phyloP scores from a whole-genome alignment of 2,329 filamentous ascomycete genomes.

The Aspergillus proliferans region DNA sequence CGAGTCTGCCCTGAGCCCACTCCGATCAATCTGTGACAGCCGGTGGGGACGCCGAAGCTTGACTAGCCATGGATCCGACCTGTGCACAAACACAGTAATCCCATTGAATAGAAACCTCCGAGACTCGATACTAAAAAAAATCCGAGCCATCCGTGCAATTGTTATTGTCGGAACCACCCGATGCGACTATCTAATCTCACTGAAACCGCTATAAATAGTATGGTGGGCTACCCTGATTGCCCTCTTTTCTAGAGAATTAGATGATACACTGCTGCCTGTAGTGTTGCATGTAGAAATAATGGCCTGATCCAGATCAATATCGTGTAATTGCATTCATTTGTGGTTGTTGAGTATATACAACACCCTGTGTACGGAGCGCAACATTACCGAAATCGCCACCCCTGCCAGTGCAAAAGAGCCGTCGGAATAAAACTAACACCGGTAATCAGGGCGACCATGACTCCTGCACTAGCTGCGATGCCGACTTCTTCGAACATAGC shows the following conservation, averaged over 20 bases:
- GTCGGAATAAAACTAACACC: slow-evolving; percentile 25
- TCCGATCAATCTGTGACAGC: not conserved
- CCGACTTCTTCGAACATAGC: slow-evolving; percentile 29
- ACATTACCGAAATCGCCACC: slow-evolving; percentile 27
- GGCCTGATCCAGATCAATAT: not conserved
- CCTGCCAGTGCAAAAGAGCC: slow-evolving; percentile 19
- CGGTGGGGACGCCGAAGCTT: not conserved
- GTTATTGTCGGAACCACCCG: not conserved
- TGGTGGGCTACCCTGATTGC: not conserved
- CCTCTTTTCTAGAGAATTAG: not conserved
- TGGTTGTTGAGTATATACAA: too few relatives aligned
- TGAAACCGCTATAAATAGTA: not conserved
- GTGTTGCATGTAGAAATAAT: not conserved
- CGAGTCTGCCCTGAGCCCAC: not conserved
- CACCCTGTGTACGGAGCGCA: too few relatives aligned
- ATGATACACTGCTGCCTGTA: not conserved
- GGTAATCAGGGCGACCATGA: slow-evolving; percentile 22
- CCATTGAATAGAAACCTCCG: not conserved
- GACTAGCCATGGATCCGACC: too few relatives aligned
- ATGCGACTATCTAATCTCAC: not conserved
- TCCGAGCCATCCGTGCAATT: too few relatives aligned
- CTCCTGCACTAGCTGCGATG: slow-evolving; percentile 22
- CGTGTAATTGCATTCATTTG: not conserved
- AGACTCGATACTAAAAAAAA: not conserved
- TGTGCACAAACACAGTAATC: too few relatives aligned